Conservation (phyloP, 345 rosid species). For the Eutrema heterophyllum region DNA sequence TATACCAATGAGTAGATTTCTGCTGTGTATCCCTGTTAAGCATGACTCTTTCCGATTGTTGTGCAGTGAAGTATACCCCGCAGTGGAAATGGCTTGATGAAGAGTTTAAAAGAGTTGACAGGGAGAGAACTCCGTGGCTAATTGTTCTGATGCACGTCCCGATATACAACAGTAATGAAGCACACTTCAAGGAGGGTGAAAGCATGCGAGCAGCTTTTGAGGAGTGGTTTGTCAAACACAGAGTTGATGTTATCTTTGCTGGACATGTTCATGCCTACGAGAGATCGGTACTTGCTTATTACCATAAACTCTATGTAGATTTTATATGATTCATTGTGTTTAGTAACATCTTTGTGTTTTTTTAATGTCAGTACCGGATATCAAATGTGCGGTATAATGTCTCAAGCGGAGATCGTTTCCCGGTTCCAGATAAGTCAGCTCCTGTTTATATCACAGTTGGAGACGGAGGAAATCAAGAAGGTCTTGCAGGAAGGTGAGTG, state of each 20-base stretch:
- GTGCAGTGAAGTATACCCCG: slow-evolving; percentile 83
- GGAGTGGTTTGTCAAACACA: slow-evolving; percentile 58
- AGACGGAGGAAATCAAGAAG: slow-evolving; percentile 96
- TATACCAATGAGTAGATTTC: background rate
- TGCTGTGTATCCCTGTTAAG: background rate
- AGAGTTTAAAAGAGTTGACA: slow-evolving; percentile 71
- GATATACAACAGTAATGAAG: slow-evolving; percentile 78
- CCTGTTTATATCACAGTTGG: slow-evolving; percentile 90
- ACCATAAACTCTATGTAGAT: background rate
- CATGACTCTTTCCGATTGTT: background rate
- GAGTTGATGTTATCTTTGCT: slow-evolving; percentile 84
- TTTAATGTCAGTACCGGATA: slow-evolving; percentile 57
- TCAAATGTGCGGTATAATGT: slow-evolving; percentile 73
- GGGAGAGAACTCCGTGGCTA: slow-evolving; percentile 96
- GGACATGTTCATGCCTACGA: slow-evolving; percentile 99
- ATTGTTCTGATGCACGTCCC: slow-evolving; percentile 91
- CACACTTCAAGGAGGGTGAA: slow-evolving; percentile 94
- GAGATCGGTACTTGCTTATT: slow-evolving; percentile 68
- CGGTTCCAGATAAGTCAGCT: slow-evolving; percentile 70
- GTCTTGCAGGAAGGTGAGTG: slow-evolving; percentile 67
- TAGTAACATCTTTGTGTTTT: background rate
- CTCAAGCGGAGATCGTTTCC: slow-evolving; percentile 59
- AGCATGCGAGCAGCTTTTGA: slow-evolving; percentile 84
- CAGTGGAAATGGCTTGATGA: slow-evolving; percentile 76
- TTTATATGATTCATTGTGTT: background rate